These are phyloP conservation scores for Phyllosticta citrichinensis DNA, from an alignment of 2,329 filamentous ascomycete species.

Conservation along the genomic window DNA sequence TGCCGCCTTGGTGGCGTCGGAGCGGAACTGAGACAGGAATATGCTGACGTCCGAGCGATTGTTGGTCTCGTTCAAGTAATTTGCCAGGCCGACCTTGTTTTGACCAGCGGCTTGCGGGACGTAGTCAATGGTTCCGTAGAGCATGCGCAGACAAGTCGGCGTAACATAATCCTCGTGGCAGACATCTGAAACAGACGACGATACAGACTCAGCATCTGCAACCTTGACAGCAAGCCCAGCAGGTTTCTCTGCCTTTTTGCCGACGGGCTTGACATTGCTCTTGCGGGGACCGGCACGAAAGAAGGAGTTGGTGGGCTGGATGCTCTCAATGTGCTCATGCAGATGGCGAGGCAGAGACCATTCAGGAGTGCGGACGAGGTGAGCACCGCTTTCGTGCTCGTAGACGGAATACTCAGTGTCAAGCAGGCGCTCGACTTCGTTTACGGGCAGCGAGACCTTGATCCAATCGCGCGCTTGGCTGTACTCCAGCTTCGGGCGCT, in stretches of 20 bases:
- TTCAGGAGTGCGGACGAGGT: conserved; percentile 41
- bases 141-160: conserved; percentile 30
- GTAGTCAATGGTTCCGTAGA: conserved; percentile 35
- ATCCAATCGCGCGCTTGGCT: conserved; percentile 50
- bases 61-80: conserved; percentile 40
- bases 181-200: conserved; percentile 13
- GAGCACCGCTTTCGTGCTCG: conserved; percentile 43
- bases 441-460: conserved; percentile 42
- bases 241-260: not conserved
- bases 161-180: conserved; percentile 33
- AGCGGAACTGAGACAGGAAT: conserved; percentile 10
- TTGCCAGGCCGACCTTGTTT: conserved; percentile 39
- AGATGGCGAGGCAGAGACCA: conserved; percentile 51
- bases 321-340: conserved; percentile 48
- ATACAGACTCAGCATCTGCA: not conserved
- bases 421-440: conserved; percentile 43
- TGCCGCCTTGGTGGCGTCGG: conserved; percentile 10
- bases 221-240: not conserved
- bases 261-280: conserved; percentile 15
- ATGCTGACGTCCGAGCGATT: conserved; percentile 22
- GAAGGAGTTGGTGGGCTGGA: conserved; percentile 53
- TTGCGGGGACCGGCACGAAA: conserved; percentile 26
- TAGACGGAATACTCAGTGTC: conserved; percentile 41
- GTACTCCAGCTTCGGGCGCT: conserved; percentile 28
- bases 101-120: conserved; percentile 31